Percentiles rank a stretch among this genome's conserved stretches.
phyloP scores from a whole-genome alignment of 2,329 filamentous ascomycete species.

The Pseudogymnoascus sp. region DNA sequence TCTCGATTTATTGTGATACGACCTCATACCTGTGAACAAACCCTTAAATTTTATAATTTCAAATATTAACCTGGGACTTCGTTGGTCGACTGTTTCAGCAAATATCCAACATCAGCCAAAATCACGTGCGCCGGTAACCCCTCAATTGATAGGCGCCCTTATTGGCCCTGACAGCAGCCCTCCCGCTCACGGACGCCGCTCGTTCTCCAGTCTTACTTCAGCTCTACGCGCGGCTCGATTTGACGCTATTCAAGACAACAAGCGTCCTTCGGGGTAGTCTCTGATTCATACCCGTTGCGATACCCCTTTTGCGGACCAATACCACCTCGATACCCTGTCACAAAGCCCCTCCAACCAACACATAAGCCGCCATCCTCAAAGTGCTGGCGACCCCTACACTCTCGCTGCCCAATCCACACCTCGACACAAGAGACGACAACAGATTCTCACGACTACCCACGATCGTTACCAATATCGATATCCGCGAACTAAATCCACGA shows the following conservation, averaged over 20 bases:
- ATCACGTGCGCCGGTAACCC: background rate
- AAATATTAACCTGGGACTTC: background rate
- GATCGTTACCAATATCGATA: conserved; percentile 8
- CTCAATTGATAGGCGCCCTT: conserved; percentile 7
- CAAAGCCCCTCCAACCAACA: background rate
- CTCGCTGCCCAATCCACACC: conserved; percentile 9
- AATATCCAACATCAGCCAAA: conserved; percentile 6
- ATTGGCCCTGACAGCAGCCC: conserved; percentile 1
- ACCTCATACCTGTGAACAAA: background rate
- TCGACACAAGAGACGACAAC: background rate
- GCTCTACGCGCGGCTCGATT: conserved; percentile 5
- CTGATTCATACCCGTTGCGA: background rate
- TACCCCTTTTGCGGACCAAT: conserved; percentile 2
- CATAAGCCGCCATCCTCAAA: background rate
- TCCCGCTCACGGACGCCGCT: background rate
- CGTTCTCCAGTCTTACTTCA: conserved; percentile 4
- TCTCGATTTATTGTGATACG: conserved; percentile 5
- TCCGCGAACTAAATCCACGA: background rate
- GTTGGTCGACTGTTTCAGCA: background rate
- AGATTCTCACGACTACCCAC: background rate
- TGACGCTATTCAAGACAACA: background rate
- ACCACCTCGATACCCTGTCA: background rate
- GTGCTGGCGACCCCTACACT: background rate
- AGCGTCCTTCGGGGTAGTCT: conserved; percentile 6
- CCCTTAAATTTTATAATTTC: conserved; percentile 4